These are phyloP conservation scores for Vigna radiata DNA, from an alignment of 306 rosid genomes.

Conservation along the genomic window DNA sequence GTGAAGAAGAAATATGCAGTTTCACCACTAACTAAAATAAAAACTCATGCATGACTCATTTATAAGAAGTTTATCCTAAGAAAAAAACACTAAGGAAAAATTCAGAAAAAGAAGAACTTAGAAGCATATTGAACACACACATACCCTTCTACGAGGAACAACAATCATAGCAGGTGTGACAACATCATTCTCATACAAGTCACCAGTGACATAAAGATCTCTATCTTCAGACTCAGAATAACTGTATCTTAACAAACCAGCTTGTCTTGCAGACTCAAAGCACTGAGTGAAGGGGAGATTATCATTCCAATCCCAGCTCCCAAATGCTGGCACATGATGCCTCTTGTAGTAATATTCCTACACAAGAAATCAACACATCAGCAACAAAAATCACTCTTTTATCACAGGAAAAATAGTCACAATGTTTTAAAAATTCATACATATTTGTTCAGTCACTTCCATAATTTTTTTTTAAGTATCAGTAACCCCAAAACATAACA, in stretches of 20 bases:
- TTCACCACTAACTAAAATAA: background rate
- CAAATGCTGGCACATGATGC: constrained; percentile 82
- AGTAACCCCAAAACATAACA: no score
- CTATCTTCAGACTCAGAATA: constrained; percentile 55
- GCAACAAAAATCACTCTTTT: background rate
- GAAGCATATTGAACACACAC: constrained; percentile 35
- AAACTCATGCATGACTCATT: background rate
- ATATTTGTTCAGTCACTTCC: no score
- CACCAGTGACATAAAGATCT: constrained; percentile 83
- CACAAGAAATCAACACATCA: background rate
- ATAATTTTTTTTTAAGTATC: no score
- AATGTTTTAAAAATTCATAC: no score
- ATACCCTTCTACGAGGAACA: constrained; percentile 77
- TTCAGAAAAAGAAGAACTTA: background rate
- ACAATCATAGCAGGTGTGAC: constrained; percentile 91
- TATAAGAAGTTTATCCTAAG: background rate
- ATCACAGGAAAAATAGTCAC: background rate
- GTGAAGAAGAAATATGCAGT: no score
- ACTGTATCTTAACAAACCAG: constrained; percentile 58
- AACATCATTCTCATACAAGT: constrained; percentile 74
- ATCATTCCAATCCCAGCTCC: constrained; percentile 95
- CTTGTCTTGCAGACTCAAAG: constrained; percentile 76
- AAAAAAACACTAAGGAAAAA: background rate
- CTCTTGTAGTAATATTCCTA: constrained; percentile 69
- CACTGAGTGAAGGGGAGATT: constrained; percentile 86